Conservation (phyloP, 257 asterid genomes). For the Solanum appendiculatum region DNA sequence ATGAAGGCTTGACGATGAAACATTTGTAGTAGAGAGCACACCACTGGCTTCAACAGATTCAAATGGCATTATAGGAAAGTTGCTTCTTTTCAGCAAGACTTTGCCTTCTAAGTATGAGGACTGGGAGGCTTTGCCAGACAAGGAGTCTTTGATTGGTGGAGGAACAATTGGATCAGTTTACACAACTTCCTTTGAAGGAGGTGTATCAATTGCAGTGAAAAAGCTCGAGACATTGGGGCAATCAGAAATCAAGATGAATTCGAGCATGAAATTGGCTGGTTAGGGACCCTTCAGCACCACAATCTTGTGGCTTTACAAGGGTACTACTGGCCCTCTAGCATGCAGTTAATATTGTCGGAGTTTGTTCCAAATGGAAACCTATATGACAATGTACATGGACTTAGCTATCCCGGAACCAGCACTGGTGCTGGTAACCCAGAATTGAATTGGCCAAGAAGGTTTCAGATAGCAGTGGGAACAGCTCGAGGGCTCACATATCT, state of each 20-base stretch:
- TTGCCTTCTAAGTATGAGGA: constrained; percentile 88
- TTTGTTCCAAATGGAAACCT: constrained; percentile 64
- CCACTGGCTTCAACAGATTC: constrained; percentile 71
- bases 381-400: constrained; percentile 64
- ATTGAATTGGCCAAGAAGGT: constrained; percentile 70
- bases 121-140: constrained; percentile 92
- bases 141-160: constrained; percentile 69
- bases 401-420: constrained; percentile 60
- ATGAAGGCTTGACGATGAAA: constrained; percentile 50
- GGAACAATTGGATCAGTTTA: constrained; percentile 94
- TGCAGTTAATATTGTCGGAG: constrained; percentile 68
- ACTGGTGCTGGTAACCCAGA: constrained; percentile 54
- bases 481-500: constrained; percentile 75
- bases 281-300: constrained; percentile 58
- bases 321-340: constrained; percentile 82
- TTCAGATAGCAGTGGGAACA: constrained; percentile 62
- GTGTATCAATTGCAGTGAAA: constrained; percentile 72
- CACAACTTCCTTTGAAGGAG: constrained; percentile 65
- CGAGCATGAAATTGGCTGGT: constrained; percentile 69
- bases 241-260: constrained; percentile 83
- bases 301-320: constrained; percentile 78
- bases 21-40: constrained; percentile 54
- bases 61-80: constrained; percentile 69
- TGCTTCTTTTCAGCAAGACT: constrained; percentile 73
- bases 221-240: constrained; percentile 72